Conservation (phyloP, 441 rosid genomes). For the Capsella rubella region DNA sequence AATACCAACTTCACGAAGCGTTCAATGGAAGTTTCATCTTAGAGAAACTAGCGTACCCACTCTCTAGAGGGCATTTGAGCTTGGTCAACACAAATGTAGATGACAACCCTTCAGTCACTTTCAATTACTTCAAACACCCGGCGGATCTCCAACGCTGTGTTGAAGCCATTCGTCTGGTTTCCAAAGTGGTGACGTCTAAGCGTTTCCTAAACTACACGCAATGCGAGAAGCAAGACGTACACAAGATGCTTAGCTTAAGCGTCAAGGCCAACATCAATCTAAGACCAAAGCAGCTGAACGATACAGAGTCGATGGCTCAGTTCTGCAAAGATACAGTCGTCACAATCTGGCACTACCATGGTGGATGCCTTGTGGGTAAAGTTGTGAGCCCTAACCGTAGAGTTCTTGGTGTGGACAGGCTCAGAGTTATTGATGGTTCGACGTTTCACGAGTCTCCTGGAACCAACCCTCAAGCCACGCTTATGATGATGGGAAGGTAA, state of each 20-base stretch:
- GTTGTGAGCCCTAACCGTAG: slow-evolving; percentile 63
- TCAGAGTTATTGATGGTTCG: slow-evolving; percentile 89
- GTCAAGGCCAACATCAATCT: slow-evolving; percentile 82
- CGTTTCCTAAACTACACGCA: slow-evolving; percentile 69
- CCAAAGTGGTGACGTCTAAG: slow-evolving; percentile 68
- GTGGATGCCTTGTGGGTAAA: slow-evolving; percentile 89
- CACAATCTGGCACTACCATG: slow-evolving; percentile 99
- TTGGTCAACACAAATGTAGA: slow-evolving; percentile 72
- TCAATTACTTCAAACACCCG: slow-evolving; percentile 91
- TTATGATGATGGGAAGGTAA: slow-evolving; percentile 97
- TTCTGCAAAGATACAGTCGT: slow-evolving; percentile 94
- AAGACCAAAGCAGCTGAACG: slow-evolving; percentile 74
- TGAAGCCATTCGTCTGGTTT: slow-evolving; percentile 65
- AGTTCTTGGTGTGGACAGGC: slow-evolving; percentile 76
- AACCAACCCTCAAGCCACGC: slow-evolving; percentile 95
- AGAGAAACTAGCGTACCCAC: slow-evolving; percentile 77
- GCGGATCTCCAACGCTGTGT: slow-evolving; percentile 76
- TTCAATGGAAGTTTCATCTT: slow-evolving; percentile 94
- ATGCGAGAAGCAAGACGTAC: slow-evolving; percentile 54
- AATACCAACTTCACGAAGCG: slow-evolving; percentile 69
- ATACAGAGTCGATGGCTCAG: slow-evolving; percentile 88
- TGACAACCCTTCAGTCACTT: slow-evolving; percentile 85
- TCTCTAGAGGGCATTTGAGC: slow-evolving; percentile 75
- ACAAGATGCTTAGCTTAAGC: slow-evolving; percentile 75
- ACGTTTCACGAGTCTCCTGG: slow-evolving; percentile 83